Base-by-base conservation (phyloP, 805 yeast genomes). In the Nakazawaea laoshanensis region DNA sequence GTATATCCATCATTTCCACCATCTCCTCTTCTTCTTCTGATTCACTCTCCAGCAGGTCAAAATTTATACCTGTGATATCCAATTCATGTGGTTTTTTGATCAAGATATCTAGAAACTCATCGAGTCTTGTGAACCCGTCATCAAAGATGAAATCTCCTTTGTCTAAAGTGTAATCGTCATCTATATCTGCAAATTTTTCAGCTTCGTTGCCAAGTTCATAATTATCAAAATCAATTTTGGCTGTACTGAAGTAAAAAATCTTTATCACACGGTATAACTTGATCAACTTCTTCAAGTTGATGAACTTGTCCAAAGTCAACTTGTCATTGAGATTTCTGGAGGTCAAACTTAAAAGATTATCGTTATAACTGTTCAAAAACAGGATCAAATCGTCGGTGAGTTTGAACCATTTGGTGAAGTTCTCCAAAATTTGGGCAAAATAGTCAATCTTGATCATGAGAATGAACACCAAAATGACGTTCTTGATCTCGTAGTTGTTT, bases 241-340 rank as follows among this genome's bases (percentile, higher is more conserved):
- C 68, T 2, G 77, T 69, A 9, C 74, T 61, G 37, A 54, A 62
- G 44, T 54, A 71, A 33, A 66, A 60, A 11, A 61, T 43, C 39
- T 52, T 45, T 40, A 57, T 42, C 30, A 52, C 41, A 48, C 55
- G 37, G 40, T 52, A 47, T 65, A 58, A 54, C 16, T 40, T 32
- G 24, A 48, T 29, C 32, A 19, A 55, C 32, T 24, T 39, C 39
- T 15, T 39, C 41, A 26, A 53, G 26, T 28, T 47, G 37, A 13
- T 27, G 16, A 27, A 37, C 12, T 32, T 34, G 32, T 53, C 56
- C 29, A 29, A 12, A 4, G 35, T 31, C 19, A 47, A 30, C 22
- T 45, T 37, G 13, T 42, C 37, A 25, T 48, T 35, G 5, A 52
- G 19, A 6, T 42, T 40, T 12, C 48, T 49, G 3, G 57, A 44